Evolutionary conservation across 805 yeast genomes (phyloP).

Genomic region (Maudiozyma bulderi): DNA sequence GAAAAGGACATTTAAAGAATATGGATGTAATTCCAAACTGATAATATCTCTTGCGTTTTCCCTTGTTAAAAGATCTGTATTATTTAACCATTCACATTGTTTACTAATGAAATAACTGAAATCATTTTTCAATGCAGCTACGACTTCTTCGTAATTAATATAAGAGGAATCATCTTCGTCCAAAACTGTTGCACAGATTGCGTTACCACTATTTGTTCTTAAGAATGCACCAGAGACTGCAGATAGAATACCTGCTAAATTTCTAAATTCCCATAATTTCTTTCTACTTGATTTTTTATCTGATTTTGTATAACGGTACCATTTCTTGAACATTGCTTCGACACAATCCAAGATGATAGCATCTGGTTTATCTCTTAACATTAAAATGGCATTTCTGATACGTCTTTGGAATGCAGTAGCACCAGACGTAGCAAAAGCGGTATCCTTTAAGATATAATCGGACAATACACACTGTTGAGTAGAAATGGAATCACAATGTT

Average conservation of each 20-base stretch:
- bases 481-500: slow-evolving; percentile 10
- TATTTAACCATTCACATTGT: slow-evolving; percentile 41
- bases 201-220: slow-evolving; percentile 17
- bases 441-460: slow-evolving; percentile 36
- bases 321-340: slow-evolving; percentile 30
- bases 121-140: slow-evolving; percentile 22
- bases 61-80: slow-evolving; percentile 45
- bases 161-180: slow-evolving; percentile 5
- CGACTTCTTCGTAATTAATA: background rate
- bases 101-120: slow-evolving; percentile 41
- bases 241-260: slow-evolving; percentile 65
- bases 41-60: slow-evolving; percentile 67
- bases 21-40: slow-evolving; percentile 54
- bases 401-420: slow-evolving; percentile 65
- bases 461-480: slow-evolving; percentile 32
- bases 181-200: slow-evolving; percentile 32
- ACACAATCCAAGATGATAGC: slow-evolving; percentile 25
- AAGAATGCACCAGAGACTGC: slow-evolving; percentile 45
- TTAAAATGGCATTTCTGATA: slow-evolving; percentile 36
- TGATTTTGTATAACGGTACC: slow-evolving; percentile 16
- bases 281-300: slow-evolving; percentile 23
- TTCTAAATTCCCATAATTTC: slow-evolving; percentile 43
- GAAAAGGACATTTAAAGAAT: slow-evolving; percentile 41
- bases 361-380: slow-evolving; percentile 17
- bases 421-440: slow-evolving; percentile 46